Evolutionary conservation across 164 flowering plant genomes (phyloP).

Genomic region (Chimonanthus salicifolius): DNA sequence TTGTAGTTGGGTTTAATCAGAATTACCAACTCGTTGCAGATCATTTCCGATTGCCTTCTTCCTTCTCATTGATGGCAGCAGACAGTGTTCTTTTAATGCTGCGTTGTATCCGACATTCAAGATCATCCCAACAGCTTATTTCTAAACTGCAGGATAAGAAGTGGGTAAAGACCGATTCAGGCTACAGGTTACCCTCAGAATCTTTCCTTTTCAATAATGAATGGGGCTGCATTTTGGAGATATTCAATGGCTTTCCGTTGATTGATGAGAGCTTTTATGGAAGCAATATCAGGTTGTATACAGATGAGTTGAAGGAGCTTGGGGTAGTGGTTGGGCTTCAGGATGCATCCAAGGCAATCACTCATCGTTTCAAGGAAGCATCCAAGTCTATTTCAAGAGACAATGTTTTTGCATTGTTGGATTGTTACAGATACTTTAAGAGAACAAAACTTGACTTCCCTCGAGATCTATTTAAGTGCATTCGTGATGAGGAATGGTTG

Average conservation of each 20-base stretch:
- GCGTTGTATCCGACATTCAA: constrained; percentile 24
- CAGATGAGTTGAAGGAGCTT: constrained; percentile 24
- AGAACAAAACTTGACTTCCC: constrained; percentile 18
- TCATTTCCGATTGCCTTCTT: constrained; percentile 25
- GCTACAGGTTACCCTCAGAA: constrained; percentile 37
- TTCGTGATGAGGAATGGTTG: constrained; percentile 48
- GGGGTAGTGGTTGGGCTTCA: constrained; percentile 50
- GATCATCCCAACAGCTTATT: constrained; percentile 15
- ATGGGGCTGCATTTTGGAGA: constrained; percentile 53
- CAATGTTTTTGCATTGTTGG: constrained; percentile 32
- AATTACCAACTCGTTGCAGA: constrained; percentile 34
- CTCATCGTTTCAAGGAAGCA: constrained; percentile 22
- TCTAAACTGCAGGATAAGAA: constrained; percentile 15
- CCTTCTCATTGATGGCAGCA: constrained; percentile 14
- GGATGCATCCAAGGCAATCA: constrained; percentile 39
- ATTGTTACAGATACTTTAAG: constrained; percentile 35
- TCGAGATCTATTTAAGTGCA: constrained; percentile 21
- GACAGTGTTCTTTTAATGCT: constrained; percentile 36
- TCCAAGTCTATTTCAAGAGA: constrained; percentile 22
- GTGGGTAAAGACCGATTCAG: constrained; percentile 41
- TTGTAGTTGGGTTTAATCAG: constrained; percentile 29
- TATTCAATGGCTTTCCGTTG: constrained; percentile 36
- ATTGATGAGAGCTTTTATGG: constrained; percentile 40
- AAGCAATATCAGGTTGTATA: constrained; percentile 17
- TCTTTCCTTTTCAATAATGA: constrained; percentile 35